These are phyloP conservation scores for Porphyrellus cyaneotinctus DNA, from an alignment of 768 basidiomycete genomes.

Conservation along the genomic window DNA sequence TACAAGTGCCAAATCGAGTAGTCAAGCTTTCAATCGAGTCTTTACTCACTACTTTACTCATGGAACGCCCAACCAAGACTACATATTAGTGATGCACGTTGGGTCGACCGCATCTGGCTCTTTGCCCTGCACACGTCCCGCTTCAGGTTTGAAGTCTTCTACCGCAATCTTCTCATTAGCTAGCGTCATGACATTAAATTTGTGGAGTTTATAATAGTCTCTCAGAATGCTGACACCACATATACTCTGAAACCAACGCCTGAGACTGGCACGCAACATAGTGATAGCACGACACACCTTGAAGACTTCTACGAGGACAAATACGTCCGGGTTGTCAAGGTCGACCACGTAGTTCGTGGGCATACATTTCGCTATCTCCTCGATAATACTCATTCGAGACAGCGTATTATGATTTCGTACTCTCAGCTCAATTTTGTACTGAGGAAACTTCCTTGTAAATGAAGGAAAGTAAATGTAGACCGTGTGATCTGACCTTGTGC, in stretches of 20 bases:
- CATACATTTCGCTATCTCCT: slow-evolving; percentile 66
- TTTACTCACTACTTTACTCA: background rate
- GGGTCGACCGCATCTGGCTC: background rate
- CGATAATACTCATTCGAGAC: slow-evolving; percentile 53
- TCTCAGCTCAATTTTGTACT: slow-evolving; percentile 83
- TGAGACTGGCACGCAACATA: background rate
- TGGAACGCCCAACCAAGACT: background rate
- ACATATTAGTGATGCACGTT: background rate
- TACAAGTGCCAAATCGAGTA: no score
- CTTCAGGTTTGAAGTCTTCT: slow-evolving; percentile 31
- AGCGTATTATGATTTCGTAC: slow-evolving; percentile 75
- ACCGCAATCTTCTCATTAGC: slow-evolving; percentile 47
- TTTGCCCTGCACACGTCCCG: slow-evolving; percentile 32
- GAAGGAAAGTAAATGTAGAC: background rate
- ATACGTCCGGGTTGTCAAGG: slow-evolving; percentile 62
- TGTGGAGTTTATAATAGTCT: slow-evolving; percentile 66
- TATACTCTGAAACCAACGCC: slow-evolving; percentile 47
- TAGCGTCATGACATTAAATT: slow-evolving; percentile 78
- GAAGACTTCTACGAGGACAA: slow-evolving; percentile 78
- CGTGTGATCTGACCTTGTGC: slow-evolving; percentile 38
- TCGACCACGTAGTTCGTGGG: slow-evolving; percentile 66
- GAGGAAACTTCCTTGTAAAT: background rate
- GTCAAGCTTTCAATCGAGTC: no score
- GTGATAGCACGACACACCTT: slow-evolving; percentile 49
- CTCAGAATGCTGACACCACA: slow-evolving; percentile 73